Percentiles rank a stretch among this genome's conserved stretches.
phyloP scores from a whole-genome alignment of 495 filamentous ascomycete species.

The Xylaria longipes region DNA sequence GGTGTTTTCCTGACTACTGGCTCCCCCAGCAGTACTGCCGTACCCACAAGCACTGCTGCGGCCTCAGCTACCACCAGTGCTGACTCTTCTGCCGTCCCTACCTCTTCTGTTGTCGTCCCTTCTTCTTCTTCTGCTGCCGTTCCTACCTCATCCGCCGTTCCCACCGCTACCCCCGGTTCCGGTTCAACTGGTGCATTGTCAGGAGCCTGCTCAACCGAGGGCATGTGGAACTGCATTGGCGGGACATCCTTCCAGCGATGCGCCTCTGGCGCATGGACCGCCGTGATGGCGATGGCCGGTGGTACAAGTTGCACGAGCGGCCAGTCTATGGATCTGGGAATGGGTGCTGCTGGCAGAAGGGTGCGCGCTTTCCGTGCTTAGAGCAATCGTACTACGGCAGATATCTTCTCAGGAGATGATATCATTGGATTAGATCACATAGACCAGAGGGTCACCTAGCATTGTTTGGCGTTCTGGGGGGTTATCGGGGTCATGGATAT shows the following conservation, averaged over 20 bases:
- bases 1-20: conserved; percentile 36
- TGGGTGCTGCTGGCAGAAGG: conserved; percentile 38
- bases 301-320: conserved; percentile 48
- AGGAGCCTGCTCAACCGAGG: conserved; percentile 49
- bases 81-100: conserved; percentile 25
- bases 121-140: conserved; percentile 26
- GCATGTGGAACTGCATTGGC: conserved; percentile 54
- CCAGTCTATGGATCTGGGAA: conserved; percentile 39
- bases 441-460: not conserved
- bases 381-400: not conserved
- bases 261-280: conserved; percentile 51
- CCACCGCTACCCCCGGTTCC: conserved; percentile 29
- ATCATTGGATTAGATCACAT: not conserved
- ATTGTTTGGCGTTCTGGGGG: conserved; percentile 6
- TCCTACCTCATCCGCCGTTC: conserved; percentile 23
- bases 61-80: conserved; percentile 29
- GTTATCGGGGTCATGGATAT: not conserved
- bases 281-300: conserved; percentile 43
- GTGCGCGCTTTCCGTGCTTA: conserved; percentile 40
- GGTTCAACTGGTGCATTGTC: conserved; percentile 32
- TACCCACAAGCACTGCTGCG: conserved; percentile 18
- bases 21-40: conserved; percentile 19
- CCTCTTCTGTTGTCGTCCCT: conserved; percentile 12
- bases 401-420: conserved; percentile 1
- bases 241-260: conserved; percentile 53